A percentile compares a stretch with the other conserved stretches of the same genome.
Evolutionary conservation across 2,329 filamentous ascomycete genomes (phyloP).

Genomic region (Calonectria henricotiae): DNA sequence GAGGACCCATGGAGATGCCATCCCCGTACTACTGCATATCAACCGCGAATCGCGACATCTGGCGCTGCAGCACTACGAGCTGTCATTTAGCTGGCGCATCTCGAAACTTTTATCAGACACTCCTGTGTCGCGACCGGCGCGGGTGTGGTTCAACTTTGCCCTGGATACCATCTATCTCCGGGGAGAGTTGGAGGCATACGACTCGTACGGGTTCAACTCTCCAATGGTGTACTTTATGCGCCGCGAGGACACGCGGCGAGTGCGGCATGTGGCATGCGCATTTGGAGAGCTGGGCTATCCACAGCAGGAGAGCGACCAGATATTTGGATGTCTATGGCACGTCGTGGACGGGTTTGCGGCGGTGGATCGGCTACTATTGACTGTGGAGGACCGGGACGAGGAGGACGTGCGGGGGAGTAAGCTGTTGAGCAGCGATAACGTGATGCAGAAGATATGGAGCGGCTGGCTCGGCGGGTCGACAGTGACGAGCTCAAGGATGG

Average conservation of each 20-base stretch:
- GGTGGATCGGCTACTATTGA: conserved; percentile 59
- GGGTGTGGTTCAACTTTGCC: conserved; percentile 66
- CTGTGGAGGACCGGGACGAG: conserved; percentile 60
- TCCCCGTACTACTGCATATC: conserved; percentile 64
- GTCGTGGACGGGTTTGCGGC: conserved; percentile 64
- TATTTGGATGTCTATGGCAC: conserved; percentile 67
- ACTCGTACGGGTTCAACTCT: conserved; percentile 64
- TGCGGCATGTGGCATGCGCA: conserved; percentile 63
- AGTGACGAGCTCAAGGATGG: conserved; percentile 60
- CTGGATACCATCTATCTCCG: conserved; percentile 65
- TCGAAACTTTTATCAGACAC: conserved; percentile 60
- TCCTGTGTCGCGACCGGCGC: conserved; percentile 57
- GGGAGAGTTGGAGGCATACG: conserved; percentile 67
- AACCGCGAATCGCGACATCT: conserved; percentile 63
- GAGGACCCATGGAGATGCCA: conserved; percentile 49
- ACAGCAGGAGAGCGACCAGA: conserved; percentile 62
- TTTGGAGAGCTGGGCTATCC: conserved; percentile 64
- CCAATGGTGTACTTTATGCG: conserved; percentile 67
- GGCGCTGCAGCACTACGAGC: conserved; percentile 64
- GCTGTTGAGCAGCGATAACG: conserved; percentile 55
- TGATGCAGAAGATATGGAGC: conserved; percentile 67
- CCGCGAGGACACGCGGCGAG: conserved; percentile 62
- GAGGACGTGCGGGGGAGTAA: conserved; percentile 54
- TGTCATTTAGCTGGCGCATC: conserved; percentile 65
- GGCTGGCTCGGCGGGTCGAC: conserved; percentile 63